phyloP scores from a whole-genome alignment of 2,329 filamentous ascomycete species.

The Sarocladium kiliense region DNA sequence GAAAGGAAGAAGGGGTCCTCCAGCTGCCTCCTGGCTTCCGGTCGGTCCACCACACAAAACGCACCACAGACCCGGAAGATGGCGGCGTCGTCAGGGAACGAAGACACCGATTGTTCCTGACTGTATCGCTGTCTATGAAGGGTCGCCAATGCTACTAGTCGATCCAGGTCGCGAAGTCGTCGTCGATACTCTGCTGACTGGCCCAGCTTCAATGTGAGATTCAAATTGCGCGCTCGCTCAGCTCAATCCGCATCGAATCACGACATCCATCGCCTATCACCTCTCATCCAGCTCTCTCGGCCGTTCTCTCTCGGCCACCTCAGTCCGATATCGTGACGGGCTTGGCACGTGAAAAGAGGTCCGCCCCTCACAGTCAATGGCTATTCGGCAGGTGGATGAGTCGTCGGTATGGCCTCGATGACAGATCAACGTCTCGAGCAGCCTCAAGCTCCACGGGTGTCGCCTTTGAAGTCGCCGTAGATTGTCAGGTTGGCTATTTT shows the following conservation, averaged over 20 bases:
- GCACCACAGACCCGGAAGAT: too few species aligned
- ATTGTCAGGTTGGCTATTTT: too few species aligned
- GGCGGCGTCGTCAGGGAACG: too few species aligned
- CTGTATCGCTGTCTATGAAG: too few species aligned
- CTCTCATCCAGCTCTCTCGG: neutral
- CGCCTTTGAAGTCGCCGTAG: too few species aligned
- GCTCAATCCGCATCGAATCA: neutral
- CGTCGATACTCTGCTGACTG: neutral
- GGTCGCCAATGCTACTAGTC: too few species aligned
- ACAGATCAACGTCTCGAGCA: too few species aligned
- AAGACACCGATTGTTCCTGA: too few species aligned
- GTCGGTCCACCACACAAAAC: too few species aligned
- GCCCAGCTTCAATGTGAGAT: neutral
- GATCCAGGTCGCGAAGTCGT: too few species aligned
- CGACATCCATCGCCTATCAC: neutral
- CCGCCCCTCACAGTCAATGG: neutral
- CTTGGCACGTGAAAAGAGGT: neutral
- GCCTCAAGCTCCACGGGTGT: too few species aligned
- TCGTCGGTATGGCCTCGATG: too few species aligned
- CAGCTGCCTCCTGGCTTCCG: neutral
- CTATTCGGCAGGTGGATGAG: neutral
- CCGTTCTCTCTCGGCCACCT: neutral
- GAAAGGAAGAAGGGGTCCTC: constrained; percentile 10
- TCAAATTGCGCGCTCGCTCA: neutral
- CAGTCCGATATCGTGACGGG: neutral